phyloP scores from a whole-genome alignment of 768 basidiomycete species.

The Panaeolus cyanescens region DNA sequence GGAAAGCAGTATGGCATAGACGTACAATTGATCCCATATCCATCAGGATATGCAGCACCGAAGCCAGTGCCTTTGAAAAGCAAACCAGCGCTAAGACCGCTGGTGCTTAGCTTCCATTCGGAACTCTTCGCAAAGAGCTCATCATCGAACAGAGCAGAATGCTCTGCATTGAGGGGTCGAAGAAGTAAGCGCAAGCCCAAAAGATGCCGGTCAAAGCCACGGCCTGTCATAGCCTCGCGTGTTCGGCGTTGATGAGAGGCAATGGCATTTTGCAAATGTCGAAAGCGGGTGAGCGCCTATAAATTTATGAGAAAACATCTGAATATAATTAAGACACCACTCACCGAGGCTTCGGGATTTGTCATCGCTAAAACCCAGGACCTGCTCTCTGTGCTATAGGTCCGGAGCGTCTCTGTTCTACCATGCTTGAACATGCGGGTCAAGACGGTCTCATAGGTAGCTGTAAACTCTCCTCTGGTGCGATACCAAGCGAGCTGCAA shows the following conservation, averaged over 20 bases:
- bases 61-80: slow-evolving; percentile 92
- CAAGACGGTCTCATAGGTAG: slow-evolving; percentile 91
- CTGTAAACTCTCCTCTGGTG: slow-evolving; percentile 73
- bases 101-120: slow-evolving; percentile 89
- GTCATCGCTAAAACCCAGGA: slow-evolving; percentile 78
- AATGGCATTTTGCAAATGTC: slow-evolving; percentile 67
- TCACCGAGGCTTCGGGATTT: slow-evolving; percentile 50
- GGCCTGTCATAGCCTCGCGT: slow-evolving; percentile 76
- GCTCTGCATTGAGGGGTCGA: slow-evolving; percentile 52
- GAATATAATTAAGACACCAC: slow-evolving; percentile 14
- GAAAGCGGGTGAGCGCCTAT: slow-evolving; percentile 38
- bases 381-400: slow-evolving; percentile 71
- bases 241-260: slow-evolving; percentile 72
- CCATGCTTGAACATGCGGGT: slow-evolving; percentile 87
- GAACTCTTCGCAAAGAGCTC: slow-evolving; percentile 71
- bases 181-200: slow-evolving; percentile 78
- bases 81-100: slow-evolving; percentile 83
- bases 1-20: neutral
- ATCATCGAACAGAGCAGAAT: slow-evolving; percentile 73
- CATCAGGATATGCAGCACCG: slow-evolving; percentile 79
- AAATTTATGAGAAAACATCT: slow-evolving; percentile 6
- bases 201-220: slow-evolving; percentile 90
- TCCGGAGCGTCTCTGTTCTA: slow-evolving; percentile 87
- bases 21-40: slow-evolving; percentile 89
- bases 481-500: slow-evolving; percentile 91